Evolutionary conservation across 495 filamentous ascomycete genomes (phyloP), one percentile per base, ranked within the genome.

Genomic region (Trypethelium eluteriae): DNA sequence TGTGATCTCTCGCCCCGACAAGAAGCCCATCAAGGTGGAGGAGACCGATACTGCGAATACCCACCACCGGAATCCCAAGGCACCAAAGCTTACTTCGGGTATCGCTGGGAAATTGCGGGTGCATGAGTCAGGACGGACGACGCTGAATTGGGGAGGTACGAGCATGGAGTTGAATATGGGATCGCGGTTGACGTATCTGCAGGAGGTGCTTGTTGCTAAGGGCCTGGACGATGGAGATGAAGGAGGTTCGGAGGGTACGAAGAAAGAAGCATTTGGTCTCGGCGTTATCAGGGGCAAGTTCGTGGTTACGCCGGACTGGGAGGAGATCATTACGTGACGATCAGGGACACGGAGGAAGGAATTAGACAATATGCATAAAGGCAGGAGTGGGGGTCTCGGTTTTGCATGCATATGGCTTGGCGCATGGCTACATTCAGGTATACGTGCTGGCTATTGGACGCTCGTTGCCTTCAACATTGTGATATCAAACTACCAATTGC

Each of bases 141-240:
- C 85, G 64, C 71, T 89, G 38, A 76, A 78, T 66, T 89, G 86
- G 86, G 86, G 85, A 16, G 85, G 85, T 4, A 78, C 76, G 49
- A 76, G 65, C 46, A 67, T 88, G 67, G 73, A 76, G 38, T 18
- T 88, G 57, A 70, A 67, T 2, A 75, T 73, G 68, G 77, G 73
- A 4, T 68, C 66, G 1, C 64, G 65, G 14, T 63, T 68, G 62
- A 62, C 18, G 2, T 74, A 74, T 61, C 41, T 76, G 47, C 73
- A 78, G 67, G 76, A 77, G 46, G 70, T 72, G 2, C 62, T 76
- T 2, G 38, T 69, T 38, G 59, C 61, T 25, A 68, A 59, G n/a
- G 41, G 66, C n/a, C 7, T 18, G 56, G 61, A 59, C 35, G 53
- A 59, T 59, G 53, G 36, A 59, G 53, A 36, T 7, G 32, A 59